phyloP scores from a whole-genome alignment of 441 rosid genomes.

The Macaranga tanarius region DNA sequence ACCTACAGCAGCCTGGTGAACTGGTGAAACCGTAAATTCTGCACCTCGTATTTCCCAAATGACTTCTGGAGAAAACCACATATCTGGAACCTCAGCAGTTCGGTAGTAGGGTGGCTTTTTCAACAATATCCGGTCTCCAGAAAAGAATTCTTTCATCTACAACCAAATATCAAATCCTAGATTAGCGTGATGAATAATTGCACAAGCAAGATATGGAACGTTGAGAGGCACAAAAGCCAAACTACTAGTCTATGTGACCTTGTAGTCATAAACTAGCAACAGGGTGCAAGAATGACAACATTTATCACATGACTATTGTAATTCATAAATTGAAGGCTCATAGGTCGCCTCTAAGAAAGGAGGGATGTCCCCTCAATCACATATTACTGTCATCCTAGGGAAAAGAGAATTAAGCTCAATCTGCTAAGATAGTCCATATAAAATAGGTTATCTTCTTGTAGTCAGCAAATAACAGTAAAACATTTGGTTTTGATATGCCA shows the following conservation, averaged over 20 bases:
- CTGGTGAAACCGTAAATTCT: constrained; percentile 78
- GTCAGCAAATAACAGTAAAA: not conserved
- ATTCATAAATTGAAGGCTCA: not conserved
- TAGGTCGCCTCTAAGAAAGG: not conserved
- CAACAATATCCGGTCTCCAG: constrained; percentile 56
- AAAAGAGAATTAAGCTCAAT: not conserved
- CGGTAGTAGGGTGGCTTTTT: constrained; percentile 73
- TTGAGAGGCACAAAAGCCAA: not conserved
- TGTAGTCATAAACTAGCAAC: not conserved
- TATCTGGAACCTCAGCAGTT: constrained; percentile 71
- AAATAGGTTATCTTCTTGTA: not conserved
- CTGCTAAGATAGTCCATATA: not conserved
- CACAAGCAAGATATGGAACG: not conserved
- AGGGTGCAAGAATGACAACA: not conserved
- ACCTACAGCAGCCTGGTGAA: constrained; percentile 73
- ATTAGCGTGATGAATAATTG: constrained; percentile 3
- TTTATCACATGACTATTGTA: not conserved
- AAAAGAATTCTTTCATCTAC: constrained; percentile 82
- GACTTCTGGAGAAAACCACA: constrained; percentile 72
- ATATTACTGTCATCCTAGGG: not conserved
- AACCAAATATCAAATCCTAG: constrained; percentile 12
- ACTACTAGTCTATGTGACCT: not conserved
- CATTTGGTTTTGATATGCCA: not conserved
- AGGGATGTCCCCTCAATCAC: not conserved
- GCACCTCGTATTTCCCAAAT: constrained; percentile 91